Conservation (phyloP, 2,329 filamentous ascomycete species). For the Hypoxylon sp. region DNA sequence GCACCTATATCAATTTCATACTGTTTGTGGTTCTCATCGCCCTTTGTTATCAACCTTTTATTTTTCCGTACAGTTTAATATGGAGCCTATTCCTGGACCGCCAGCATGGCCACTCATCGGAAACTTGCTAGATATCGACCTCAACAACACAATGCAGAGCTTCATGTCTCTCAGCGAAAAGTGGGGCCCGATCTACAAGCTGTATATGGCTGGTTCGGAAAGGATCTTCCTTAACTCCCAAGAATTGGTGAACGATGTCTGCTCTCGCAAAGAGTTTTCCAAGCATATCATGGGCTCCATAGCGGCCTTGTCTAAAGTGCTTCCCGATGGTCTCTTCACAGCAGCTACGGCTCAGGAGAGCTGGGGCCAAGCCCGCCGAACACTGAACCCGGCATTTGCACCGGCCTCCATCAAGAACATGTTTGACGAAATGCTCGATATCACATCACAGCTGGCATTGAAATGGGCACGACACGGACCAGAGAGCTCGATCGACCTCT, state of each 20-base stretch:
- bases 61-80: background rate
- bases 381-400: background rate
- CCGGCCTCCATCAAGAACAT: constrained; percentile 1
- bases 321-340: constrained; percentile 2
- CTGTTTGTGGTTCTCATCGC: background rate
- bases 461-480: constrained; percentile 67
- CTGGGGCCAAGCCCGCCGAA: constrained; percentile 1
- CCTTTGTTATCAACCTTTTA: background rate
- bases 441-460: constrained; percentile 11
- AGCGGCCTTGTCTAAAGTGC: background rate
- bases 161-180: background rate
- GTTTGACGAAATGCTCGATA: constrained; percentile 24
- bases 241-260: constrained; percentile 1
- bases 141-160: constrained; percentile 4
- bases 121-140: constrained; percentile 2
- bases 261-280: background rate
- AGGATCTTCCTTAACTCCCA: constrained; percentile 2
- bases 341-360: background rate
- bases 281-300: background rate
- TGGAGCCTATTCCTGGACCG: constrained; percentile 5
- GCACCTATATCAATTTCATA: background rate
- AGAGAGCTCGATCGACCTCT: constrained; percentile 59
- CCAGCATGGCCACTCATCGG: background rate
- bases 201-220: background rate
- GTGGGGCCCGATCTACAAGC: background rate